Base-by-base conservation (phyloP, 139 green algal species). In the Micromonas pusilla region DNA sequence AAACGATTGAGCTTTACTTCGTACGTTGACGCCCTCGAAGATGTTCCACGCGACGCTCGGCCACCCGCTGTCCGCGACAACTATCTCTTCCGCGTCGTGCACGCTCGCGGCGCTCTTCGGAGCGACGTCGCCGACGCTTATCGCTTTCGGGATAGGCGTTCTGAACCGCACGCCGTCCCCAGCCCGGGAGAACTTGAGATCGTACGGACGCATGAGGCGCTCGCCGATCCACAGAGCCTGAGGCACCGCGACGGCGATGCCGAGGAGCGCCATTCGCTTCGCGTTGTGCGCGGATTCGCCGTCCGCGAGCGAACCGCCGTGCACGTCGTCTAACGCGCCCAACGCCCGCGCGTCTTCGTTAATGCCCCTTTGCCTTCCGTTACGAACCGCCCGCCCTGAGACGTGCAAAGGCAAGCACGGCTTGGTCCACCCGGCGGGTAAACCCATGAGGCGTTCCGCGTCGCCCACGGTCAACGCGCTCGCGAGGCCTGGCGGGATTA, bases 361-460 rank as follows among this genome's bases (percentile, higher is more conserved):
- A n/a, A n/a, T n/a, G n/a, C n/a, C n/a, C n/a, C n/a, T n/a, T n/a
- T n/a, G n/a, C n/a, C n/a, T n/a, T n/a, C n/a, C n/a, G n/a, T n/a
- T n/a, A n/a, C n/a, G n/a, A n/a, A n/a, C n/a, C n/a, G n/a, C n/a
- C n/a, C n/a, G n/a, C n/a, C n/a, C n/a, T n/a, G n/a, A n/a, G n/a
- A n/a, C n/a, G 23, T 39, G 30, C 9, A 75, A 21, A 36, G 68
- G 68, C 9, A 36, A 75, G 38, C 68, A 75, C 38, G 68, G 38
- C 32, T 64, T 19, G 2, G 68, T 75, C 21, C 33, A 75, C 0
- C 68, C 68, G 5, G 21, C 21, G 23, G 68, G 36, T 16, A 75
- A 75, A 3, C 68, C 68, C 37, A 75, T 63, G 52, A 75, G 23
- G 0, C 68, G 37, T 23, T 75, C 68, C 28, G 68, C 68, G 38